Percentiles rank a stretch among this genome's conserved stretches.
phyloP scores from a whole-genome alignment of 2,329 filamentous ascomycete genomes.

The Pestalotiopsis sp. region DNA sequence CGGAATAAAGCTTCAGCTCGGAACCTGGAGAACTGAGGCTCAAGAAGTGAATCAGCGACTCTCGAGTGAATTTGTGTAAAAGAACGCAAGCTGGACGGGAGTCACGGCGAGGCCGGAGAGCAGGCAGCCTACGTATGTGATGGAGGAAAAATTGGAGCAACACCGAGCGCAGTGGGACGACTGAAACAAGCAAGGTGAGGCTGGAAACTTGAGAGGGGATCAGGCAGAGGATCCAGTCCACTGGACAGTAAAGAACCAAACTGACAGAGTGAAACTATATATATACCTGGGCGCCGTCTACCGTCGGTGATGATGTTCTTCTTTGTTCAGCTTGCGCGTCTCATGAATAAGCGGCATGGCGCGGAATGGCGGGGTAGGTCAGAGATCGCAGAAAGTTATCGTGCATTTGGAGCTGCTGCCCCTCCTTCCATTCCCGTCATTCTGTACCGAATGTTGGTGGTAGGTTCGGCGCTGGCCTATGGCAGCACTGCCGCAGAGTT shows the following conservation, averaged over 20 bases:
- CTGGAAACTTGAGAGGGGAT: neutral
- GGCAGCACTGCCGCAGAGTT: neutral
- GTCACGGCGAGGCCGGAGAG: neutral
- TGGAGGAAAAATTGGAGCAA: neutral
- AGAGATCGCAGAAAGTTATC: neutral
- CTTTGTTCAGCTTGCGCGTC: conserved; percentile 1
- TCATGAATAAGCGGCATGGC: neutral
- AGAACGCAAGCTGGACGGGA: neutral
- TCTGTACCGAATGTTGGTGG: neutral
- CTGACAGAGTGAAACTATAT: neutral
- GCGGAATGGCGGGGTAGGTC: neutral
- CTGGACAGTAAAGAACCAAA: neutral
- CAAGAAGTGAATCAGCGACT: neutral
- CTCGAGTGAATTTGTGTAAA: neutral
- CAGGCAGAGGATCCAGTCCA: neutral
- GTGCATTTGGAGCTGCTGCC: neutral
- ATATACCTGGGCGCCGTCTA: conserved; percentile 1
- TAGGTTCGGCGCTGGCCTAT: neutral
- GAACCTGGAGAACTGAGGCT: neutral
- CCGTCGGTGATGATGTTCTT: neutral
- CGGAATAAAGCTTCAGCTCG: neutral
- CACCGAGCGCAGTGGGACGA: conserved; percentile 1
- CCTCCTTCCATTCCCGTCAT: neutral
- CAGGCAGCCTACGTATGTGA: neutral
- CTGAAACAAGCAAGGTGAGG: neutral